These are phyloP conservation scores for Vicia villosa DNA, from an alignment of 306 rosid species.

Conservation along the genomic window DNA sequence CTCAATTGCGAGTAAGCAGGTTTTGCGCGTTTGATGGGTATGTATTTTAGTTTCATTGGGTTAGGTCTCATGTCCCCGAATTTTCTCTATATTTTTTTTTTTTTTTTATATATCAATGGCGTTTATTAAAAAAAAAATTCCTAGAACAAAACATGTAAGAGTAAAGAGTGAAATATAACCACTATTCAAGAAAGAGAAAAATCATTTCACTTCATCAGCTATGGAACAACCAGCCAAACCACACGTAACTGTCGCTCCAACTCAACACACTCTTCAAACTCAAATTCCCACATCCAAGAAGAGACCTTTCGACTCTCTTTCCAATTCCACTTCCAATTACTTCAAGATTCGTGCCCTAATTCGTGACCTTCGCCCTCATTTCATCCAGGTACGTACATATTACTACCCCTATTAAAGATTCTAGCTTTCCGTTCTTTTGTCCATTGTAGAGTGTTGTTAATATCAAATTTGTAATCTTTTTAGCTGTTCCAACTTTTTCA, in stretches of 20 bases:
- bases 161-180: not conserved
- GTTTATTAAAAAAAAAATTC: too few relatives aligned
- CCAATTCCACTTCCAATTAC: constrained; percentile 43
- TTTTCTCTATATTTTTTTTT: too few relatives aligned
- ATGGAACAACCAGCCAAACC: constrained; percentile 49
- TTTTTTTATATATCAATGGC: too few relatives aligned
- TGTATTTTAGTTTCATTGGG: too few relatives aligned
- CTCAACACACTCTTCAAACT: constrained; percentile 16
- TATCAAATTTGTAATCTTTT: not conserved
- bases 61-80: too few relatives aligned
- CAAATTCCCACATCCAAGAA: constrained; percentile 34
- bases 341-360: constrained; percentile 66
- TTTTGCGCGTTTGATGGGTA: too few relatives aligned
- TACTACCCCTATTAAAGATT: not conserved
- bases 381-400: constrained; percentile 63
- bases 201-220: not conserved
- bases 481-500: not conserved
- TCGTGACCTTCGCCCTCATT: constrained; percentile 78
- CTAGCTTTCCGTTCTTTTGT: too few relatives aligned
- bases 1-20: too few relatives aligned
- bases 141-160: too few relatives aligned
- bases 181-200: not conserved
- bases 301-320: constrained; percentile 55
- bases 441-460: too few relatives aligned
- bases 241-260: constrained; percentile 8